Base-by-base conservation (phyloP, 306 rosid genomes). In the Cucumis hystrix region DNA sequence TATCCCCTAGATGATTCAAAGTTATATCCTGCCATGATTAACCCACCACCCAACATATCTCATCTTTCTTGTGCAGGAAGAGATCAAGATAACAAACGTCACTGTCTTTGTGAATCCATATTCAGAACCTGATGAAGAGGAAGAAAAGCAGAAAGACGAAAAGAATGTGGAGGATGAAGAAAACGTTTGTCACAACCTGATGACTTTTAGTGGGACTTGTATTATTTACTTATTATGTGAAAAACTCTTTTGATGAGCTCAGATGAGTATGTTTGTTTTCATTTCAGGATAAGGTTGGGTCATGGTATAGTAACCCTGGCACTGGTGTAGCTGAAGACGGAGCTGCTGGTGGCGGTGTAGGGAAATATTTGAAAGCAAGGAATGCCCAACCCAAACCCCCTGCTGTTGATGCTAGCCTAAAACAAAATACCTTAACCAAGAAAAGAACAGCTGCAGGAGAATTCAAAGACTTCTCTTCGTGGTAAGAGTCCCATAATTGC, bases 301-400 rank as follows among this genome's bases (percentile, higher is more conserved):
- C 92, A 54, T 96, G 99, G 99, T 96, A 76, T 80, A 91, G 96
- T 82, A 92, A 96, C 80, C 97, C 99, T 20, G 91, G 87, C 11
- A 86, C 97, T 6, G 96, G 96, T 82, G 81, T 81, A 52, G 72
- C 86, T 21, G 93, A 82, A 75, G 77, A 89, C 21, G 91, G 89
- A 71, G 84, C 82, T 52, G 77, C 52, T 0, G 91, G 76, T 4
- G 86, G 87, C 35, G 89, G 97, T 78, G 88, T 96, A 77, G 99
- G 97, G 78, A 92, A 87, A 84, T 92, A 92, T 87, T 66, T 95
- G 89, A 92, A 96, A 87, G 87, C 90, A 57, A 87, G 78, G 79
- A 87, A 65, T 83, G 82, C 82, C 74, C 87, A 74, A 74, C 74
- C 88, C 18, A 83, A 84, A 83, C 77, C 97, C 78, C 79, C 83